phyloP scores from a whole-genome alignment of 352 stramenopile species.

The Pythium scleroteichum region DNA sequence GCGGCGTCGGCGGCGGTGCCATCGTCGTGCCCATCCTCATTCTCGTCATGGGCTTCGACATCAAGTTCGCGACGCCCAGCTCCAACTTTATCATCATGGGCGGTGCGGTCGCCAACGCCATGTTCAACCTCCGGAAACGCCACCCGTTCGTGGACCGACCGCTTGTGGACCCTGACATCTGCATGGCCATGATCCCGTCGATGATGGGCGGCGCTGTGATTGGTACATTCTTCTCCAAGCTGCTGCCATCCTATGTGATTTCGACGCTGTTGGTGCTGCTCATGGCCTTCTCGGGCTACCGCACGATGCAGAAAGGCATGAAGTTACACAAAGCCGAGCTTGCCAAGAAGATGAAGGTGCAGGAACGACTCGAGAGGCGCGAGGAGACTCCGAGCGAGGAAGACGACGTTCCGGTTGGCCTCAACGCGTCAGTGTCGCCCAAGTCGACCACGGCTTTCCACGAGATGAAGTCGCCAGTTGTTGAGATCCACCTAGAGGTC shows the following conservation, averaged over 20 bases:
- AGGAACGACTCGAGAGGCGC: constrained; percentile 1
- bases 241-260: constrained; percentile 63
- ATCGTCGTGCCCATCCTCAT: constrained; percentile 66
- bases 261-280: constrained; percentile 62
- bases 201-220: constrained; percentile 61
- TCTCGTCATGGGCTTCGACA: constrained; percentile 66
- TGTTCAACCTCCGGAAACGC: constrained; percentile 63
- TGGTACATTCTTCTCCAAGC: constrained; percentile 57
- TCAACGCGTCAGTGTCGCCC: background rate
- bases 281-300: constrained; percentile 33
- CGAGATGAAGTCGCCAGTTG: constrained; percentile 17
- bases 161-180: constrained; percentile 59
- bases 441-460: constrained; percentile 4
- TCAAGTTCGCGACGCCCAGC: constrained; percentile 61
- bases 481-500: background rate
- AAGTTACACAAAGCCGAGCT: constrained; percentile 43
- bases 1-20: constrained; percentile 47
- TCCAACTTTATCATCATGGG: constrained; percentile 69
- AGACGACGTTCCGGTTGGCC: background rate
- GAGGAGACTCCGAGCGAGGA: constrained; percentile 13
- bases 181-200: constrained; percentile 61
- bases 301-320: constrained; percentile 36
- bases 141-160: constrained; percentile 52
- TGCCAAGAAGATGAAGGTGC: constrained; percentile 25
- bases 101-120: constrained; percentile 58